phyloP scores from a whole-genome alignment of 2,329 filamentous ascomycete genomes.

The Aspergillus sp. region DNA sequence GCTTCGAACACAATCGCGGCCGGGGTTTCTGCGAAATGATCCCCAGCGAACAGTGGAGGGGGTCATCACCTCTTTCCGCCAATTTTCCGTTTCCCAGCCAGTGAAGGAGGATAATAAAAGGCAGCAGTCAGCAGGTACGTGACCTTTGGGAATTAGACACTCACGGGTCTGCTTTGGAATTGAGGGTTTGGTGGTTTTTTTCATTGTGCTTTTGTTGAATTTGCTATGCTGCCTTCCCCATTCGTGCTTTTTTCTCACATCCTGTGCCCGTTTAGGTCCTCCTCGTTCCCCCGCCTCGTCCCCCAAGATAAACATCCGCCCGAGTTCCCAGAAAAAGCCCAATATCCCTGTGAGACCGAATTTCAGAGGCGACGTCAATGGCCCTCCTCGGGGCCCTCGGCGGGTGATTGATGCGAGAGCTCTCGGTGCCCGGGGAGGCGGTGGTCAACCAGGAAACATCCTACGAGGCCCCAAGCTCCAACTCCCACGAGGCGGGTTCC shows the following conservation, averaged over 20 bases:
- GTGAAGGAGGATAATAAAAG: conserved; percentile 10
- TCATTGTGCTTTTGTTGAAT: neutral
- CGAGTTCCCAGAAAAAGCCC: neutral
- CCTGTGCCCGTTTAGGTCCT: neutral
- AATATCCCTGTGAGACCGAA: conserved; percentile 11
- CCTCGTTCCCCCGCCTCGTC: neutral
- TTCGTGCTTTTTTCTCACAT: neutral
- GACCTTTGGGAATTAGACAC: neutral
- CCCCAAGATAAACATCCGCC: neutral
- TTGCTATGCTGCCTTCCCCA: too few species aligned
- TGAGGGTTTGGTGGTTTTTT: neutral
- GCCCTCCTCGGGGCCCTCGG: conserved; percentile 14
- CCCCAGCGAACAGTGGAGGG: conserved; percentile 9
- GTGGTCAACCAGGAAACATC: conserved; percentile 17
- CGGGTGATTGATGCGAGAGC: conserved; percentile 30
- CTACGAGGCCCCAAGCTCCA: conserved; percentile 23
- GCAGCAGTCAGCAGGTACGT: conserved; percentile 17
- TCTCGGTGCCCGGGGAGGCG: conserved; percentile 21
- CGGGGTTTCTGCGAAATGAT: conserved; percentile 9
- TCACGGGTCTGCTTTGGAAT: neutral
- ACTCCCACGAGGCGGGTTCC: conserved; percentile 12
- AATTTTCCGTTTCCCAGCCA: conserved; percentile 18
- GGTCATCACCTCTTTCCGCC: conserved; percentile 12
- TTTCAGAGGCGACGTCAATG: conserved; percentile 8
- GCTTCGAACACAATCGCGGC: conserved; percentile 21